Base-by-base conservation (phyloP, 495 filamentous ascomycete species). In the Paragyromitra xinjiangensis region DNA sequence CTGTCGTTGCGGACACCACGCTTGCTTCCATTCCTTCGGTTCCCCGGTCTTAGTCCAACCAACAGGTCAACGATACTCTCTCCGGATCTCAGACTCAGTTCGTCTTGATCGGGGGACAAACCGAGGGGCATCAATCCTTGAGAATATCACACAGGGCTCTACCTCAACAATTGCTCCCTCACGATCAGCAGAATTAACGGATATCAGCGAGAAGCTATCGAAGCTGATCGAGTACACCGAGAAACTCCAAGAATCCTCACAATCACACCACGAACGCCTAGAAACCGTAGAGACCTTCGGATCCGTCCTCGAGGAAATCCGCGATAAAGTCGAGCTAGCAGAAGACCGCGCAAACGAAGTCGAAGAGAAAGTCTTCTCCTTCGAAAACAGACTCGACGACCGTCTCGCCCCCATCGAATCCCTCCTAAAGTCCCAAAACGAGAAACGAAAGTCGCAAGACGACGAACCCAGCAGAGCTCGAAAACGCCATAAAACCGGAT, bases 1-100 rank as follows among this genome's bases (percentile, higher is more conserved):
- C 26, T 81, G 80, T 22, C 67, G 69, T 34, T 81, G 80, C 56
- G 79, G 79, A 6, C 80, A 81, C 40, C 69, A 81, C 53, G 73
- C 80, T 22, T 81, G 80, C 48, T 81, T 45, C 75, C 80, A 81
- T 48, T 70, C 79, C 1, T 51, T 67, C 44, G 78, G 63, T 37
- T 59, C 34, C 48, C 62, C 62, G 9, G 9, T 50, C 34, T 40
- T 73, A 14, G 19, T 64, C n/a, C 45, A 78, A 56, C 64, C 58
- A n/a, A 44, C 50, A 16, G 65, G 63, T 16, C 74, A 58, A 1
- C 77, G 37, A 29, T 70, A 64, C 51, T 79, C 75, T 2, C 55
- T 73, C 8, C 73, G 75, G 55, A 68, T 77, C 16, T 69, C 55
- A 3, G 67, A 73, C 11, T 71, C 71, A 12, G 39, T 71, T 6